Percentiles rank a stretch among this genome's conserved stretches.
phyloP scores from a whole-genome alignment of 2,329 filamentous ascomycete genomes.

The Drechslerella stenobrocha region DNA sequence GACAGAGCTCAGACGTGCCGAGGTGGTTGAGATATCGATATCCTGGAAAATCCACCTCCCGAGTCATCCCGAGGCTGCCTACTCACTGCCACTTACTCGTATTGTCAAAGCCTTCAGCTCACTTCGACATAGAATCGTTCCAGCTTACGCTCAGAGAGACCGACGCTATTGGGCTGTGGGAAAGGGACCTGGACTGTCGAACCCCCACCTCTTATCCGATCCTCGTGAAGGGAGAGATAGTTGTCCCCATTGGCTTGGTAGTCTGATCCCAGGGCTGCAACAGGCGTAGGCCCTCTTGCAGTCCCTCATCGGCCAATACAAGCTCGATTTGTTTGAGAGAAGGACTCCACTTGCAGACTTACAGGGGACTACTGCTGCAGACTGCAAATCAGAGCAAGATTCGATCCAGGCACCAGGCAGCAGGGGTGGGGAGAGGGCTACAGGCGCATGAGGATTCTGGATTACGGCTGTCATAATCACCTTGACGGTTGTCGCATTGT shows the following conservation, averaged over 20 bases:
- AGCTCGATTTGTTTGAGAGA: slow-evolving; percentile 8
- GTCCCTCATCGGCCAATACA: slow-evolving; percentile 15
- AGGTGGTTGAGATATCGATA: not conserved
- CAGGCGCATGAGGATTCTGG: slow-evolving; percentile 23
- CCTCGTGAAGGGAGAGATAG: slow-evolving; percentile 11
- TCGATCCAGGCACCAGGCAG: slow-evolving; percentile 33
- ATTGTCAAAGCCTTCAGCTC: too few species aligned
- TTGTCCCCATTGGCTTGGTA: slow-evolving; percentile 14
- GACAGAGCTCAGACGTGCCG: too few species aligned
- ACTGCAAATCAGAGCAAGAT: slow-evolving; percentile 37
- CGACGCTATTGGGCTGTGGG: not conserved
- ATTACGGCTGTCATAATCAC: slow-evolving; percentile 16
- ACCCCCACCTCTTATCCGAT: slow-evolving; percentile 4
- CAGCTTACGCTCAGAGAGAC: slow-evolving; percentile 7
- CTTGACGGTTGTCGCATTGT: slow-evolving; percentile 15
- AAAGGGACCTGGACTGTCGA: not conserved
- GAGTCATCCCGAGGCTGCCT: not conserved
- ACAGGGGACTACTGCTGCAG: slow-evolving; percentile 31
- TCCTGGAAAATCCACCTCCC: not conserved
- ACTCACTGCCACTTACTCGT: too few species aligned
- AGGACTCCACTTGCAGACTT: slow-evolving; percentile 23
- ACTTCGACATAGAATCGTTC: slow-evolving; percentile 7
- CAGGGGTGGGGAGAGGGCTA: slow-evolving; percentile 23
- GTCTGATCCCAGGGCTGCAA: slow-evolving; percentile 7
- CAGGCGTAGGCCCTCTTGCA: slow-evolving; percentile 22